Base-by-base conservation (phyloP, 2,329 filamentous ascomycete species). In the Phoma sp. region DNA sequence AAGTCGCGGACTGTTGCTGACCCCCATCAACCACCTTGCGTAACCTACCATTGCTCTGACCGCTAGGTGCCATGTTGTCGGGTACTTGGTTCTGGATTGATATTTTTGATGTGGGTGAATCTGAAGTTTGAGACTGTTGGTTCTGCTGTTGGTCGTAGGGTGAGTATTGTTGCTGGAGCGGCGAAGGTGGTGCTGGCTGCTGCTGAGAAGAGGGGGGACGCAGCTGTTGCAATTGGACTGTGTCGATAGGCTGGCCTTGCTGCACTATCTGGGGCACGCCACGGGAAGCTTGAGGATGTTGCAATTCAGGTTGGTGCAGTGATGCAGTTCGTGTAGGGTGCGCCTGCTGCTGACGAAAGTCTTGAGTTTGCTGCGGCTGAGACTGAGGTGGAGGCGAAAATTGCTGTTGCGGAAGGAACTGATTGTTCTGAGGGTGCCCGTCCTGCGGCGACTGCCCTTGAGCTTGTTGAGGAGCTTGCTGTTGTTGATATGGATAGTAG, bases 191-290 rank as follows among this genome's bases (percentile, higher is more conserved):
- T 46, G 67, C 67, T 57, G 71, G 64, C 47, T 72, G 65, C 29
- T 69, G 68, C 45, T 72, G 70, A 26, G 71, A 70, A 32, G 72
- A 72, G 14, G 70, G 67, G 21, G 72, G 69, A 18, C 69, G 66
- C 42, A 71, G 65, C 49, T 70, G 67, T 48, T 73, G 70, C 28
- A 58, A 37, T 42, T 70, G 68, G 33, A 67, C 70, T 42, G 54
- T 43, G 54, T 73, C 70, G 42, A 62, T 47, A 34, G 62, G 65
- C 55, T 65, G 65, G 21, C 55, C 60, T 34, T 69, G 67, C 47
- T 67, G 67, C 15, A 68, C 58, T 37, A 68, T 66, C 45, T 71
- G 72, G 20, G 65, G 70, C 42, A 67, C 54, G n/a, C 61, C 61
- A 32, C 67, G 71, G 36, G 57, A 59, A 21, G 71, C 57, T 47